Percentiles rank a stretch among this genome's conserved stretches.
phyloP scores from a whole-genome alignment of 148 eudicot species.

The Dianthus caryophyllus region DNA sequence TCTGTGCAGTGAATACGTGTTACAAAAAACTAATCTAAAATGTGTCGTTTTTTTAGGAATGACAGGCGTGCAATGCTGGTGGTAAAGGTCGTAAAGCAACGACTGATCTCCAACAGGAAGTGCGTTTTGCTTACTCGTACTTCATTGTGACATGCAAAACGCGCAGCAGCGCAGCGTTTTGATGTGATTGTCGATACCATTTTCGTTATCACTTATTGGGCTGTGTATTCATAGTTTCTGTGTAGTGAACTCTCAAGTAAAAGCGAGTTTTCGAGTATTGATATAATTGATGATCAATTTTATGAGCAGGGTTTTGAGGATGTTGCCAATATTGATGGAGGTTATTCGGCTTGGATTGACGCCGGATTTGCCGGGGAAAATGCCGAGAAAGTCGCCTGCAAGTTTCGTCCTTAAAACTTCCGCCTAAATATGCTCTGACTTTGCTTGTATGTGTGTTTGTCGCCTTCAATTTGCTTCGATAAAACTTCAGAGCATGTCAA shows the following conservation, averaged over 20 bases:
- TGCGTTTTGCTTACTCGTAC: neutral
- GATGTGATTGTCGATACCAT: neutral
- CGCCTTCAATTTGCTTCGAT: neutral
- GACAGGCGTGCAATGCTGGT: conserved; percentile 36
- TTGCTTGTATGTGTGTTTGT: neutral
- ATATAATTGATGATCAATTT: neutral
- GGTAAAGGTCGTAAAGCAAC: conserved; percentile 30
- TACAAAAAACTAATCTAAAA: neutral
- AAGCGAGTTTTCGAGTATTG: neutral
- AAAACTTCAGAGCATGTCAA: too few relatives aligned
- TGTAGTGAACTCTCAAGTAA: too few relatives aligned
- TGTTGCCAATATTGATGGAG: conserved; percentile 57
- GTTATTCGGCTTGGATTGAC: conserved; percentile 51
- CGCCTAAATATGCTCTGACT: neutral
- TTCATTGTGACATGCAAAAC: too few relatives aligned
- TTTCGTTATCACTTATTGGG: neutral
- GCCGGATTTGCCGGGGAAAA: conserved; percentile 42
- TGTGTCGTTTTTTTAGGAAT: neutral
- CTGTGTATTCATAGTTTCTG: too few relatives aligned
- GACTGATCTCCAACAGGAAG: conserved; percentile 31
- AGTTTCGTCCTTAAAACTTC: conserved; percentile 25
- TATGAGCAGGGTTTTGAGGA: conserved; percentile 43
- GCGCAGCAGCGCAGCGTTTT: too few relatives aligned
- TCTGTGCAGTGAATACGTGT: too few relatives aligned
- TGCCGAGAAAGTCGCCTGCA: conserved; percentile 32